Base-by-base conservation (phyloP, 1,284 basidiomycete species). In the Takashimella koratensis region DNA sequence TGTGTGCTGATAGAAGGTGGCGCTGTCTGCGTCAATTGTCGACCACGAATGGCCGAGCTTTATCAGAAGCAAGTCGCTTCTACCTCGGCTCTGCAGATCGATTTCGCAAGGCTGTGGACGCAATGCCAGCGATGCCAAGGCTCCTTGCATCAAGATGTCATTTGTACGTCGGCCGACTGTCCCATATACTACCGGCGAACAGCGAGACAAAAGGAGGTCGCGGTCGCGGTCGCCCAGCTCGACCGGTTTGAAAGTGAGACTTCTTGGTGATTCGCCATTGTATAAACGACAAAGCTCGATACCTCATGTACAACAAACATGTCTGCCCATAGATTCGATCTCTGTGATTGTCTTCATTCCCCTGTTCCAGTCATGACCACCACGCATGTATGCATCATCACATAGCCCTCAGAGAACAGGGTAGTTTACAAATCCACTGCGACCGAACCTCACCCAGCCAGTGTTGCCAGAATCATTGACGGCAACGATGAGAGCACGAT, bases 161-260 rank as follows among this genome's bases (percentile, higher is more conserved):
- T 98, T 39, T 98, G 95, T 70, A 90, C 90, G 0, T 95, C 90
- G 69, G 94, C 90, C 68, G 95, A 98, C 75, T 98, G 95, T 64
- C 95, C 95, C 0, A 98, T 98, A 59, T 98, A 94, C 76, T 98
- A 98, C 74, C 92, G 95, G 84, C 80, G 95, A 41, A 96, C 95
- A 75, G 95, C 95, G 66, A 85, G 93, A 5, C 94, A 97, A 73
- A 96, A 96, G 71, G 92, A 97, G 65, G 93, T 94, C 0, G 90
- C 90, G 59, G 89, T 94, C 62, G 82, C 87, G 1, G 85, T 83
- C 53, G 71, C 80, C 2, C 81, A 87, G 40, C 74, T 97, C 42
- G 88, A 90, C 59, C 83, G 94, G 11, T 97, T 97, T 71, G 86
- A 88, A 57, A 75, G 66, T 47, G 74, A 77, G 52, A 57, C 59